Percentiles rank a stretch among this genome's conserved stretches.
phyloP scores from a whole-genome alignment of 495 filamentous ascomycete genomes.

The Clohesyomyces aquaticus region DNA sequence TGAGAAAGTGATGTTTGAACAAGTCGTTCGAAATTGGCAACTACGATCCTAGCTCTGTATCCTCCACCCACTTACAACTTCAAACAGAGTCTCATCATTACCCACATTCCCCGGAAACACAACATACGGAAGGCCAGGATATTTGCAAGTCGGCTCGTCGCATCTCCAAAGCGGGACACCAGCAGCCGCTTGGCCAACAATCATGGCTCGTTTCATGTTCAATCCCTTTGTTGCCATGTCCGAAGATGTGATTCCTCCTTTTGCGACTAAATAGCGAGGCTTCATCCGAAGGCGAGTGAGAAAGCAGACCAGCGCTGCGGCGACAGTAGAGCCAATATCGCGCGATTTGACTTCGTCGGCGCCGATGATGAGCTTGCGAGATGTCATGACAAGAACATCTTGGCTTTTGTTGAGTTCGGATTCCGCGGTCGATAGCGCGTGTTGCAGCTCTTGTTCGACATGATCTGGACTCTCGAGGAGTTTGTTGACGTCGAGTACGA shows the following conservation, averaged over 20 bases:
- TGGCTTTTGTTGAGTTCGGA: conserved; percentile 43
- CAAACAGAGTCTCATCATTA: conserved; percentile 49
- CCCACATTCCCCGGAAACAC: conserved; percentile 62
- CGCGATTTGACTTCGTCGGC: conserved; percentile 52
- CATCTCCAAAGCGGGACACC: conserved; percentile 62
- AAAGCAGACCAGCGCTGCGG: conserved; percentile 53
- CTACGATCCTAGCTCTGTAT: not conserved
- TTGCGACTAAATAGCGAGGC: conserved; percentile 59
- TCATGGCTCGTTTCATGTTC: conserved; percentile 55
- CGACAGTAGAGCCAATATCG: conserved; percentile 53
- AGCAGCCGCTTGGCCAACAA: conserved; percentile 58
- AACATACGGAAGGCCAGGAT: conserved; percentile 48
- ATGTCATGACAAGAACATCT: conserved; percentile 60
- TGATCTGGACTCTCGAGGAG: conserved; percentile 48
- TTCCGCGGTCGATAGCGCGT: conserved; percentile 31
- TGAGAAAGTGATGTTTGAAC: too few relatives aligned
- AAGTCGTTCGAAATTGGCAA: not conserved
- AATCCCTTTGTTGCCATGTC: conserved; percentile 59
- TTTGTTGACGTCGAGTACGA: conserved; percentile 54
- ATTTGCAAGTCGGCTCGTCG: conserved; percentile 53
- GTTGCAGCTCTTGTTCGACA: conserved; percentile 19
- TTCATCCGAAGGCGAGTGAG: conserved; percentile 50
- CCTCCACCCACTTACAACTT: conserved; percentile 39
- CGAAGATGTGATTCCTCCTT: conserved; percentile 60
- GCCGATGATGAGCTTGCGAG: conserved; percentile 55